Conservation (phyloP, 139 green algal genomes). For the Diplosphaera chodatii region DNA sequence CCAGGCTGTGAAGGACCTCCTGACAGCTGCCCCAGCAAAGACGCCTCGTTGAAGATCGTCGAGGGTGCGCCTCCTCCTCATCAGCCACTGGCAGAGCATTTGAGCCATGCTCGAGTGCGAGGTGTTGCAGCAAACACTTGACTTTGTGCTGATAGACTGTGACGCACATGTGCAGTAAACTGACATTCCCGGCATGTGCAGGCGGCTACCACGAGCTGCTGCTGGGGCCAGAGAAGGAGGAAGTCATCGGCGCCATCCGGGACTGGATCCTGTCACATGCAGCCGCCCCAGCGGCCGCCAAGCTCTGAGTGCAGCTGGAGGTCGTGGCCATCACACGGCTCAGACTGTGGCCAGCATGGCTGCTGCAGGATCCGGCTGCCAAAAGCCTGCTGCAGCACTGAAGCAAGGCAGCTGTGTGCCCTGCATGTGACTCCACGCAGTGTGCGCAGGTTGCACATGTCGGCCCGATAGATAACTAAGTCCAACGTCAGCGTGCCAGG, state of each 20-base stretch:
- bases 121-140: neutral
- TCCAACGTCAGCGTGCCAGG: too few species aligned
- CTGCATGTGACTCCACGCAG: too few species aligned
- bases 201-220: slow-evolving; percentile 49
- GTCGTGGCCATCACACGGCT: too few species aligned
- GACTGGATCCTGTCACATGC: slow-evolving; percentile 26
- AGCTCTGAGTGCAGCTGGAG: too few species aligned
- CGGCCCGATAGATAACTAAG: too few species aligned
- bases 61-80: neutral
- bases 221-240: slow-evolving; percentile 15
- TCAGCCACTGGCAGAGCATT: neutral
- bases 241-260: slow-evolving; percentile 13
- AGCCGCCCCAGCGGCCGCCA: neutral
- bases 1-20: slow-evolving; percentile 21
- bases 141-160: neutral
- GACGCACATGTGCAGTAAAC: too few species aligned
- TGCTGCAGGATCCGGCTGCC: too few species aligned
- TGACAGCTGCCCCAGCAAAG: slow-evolving; percentile 4
- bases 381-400: too few species aligned
- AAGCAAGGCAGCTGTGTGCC: too few species aligned
- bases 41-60: slow-evolving; percentile 13
- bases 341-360: too few species aligned
- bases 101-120: neutral
- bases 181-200: slow-evolving; percentile 4
- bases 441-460: too few species aligned